A percentile compares a stretch with the other conserved stretches of the same genome.
phyloP scores from a whole-genome alignment of 2,329 filamentous ascomycete genomes.

The Lecanosticta acicola region DNA sequence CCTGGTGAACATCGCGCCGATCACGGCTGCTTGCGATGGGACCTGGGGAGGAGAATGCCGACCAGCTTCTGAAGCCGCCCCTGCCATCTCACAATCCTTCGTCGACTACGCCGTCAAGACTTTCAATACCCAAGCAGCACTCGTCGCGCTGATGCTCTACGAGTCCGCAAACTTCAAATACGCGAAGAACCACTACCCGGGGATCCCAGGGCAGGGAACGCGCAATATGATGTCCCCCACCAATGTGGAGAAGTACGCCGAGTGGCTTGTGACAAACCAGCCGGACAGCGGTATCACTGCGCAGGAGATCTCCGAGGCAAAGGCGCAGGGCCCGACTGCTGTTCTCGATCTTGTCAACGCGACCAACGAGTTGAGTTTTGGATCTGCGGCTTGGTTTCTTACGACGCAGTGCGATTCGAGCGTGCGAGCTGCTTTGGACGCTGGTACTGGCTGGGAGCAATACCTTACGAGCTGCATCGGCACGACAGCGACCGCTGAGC shows the following conservation, averaged over 20 bases:
- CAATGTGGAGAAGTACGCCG: conserved; percentile 54
- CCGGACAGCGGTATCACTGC: conserved; percentile 21
- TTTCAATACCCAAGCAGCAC: conserved; percentile 59
- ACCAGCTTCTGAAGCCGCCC: conserved; percentile 57
- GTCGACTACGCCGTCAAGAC: conserved; percentile 50
- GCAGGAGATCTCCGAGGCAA: conserved; percentile 27
- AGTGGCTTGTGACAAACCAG: conserved; percentile 36
- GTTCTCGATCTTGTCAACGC: conserved; percentile 49
- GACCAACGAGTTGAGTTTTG: conserved; percentile 49
- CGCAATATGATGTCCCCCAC: conserved; percentile 58
- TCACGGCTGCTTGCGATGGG: conserved; percentile 31
- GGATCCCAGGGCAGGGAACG: conserved; percentile 65
- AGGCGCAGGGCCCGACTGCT: conserved; percentile 36
- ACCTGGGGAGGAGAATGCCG: conserved; percentile 55
- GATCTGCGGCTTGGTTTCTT: conserved; percentile 57
- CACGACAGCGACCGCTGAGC: conserved; percentile 43
- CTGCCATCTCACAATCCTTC: conserved; percentile 54
- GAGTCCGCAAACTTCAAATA: conserved; percentile 65
- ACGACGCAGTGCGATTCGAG: conserved; percentile 47
- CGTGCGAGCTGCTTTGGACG: conserved; percentile 42
- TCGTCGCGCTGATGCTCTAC: conserved; percentile 65
- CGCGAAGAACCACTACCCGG: conserved; percentile 59
- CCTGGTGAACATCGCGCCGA: too few species aligned
- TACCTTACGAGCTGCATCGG: conserved; percentile 53
- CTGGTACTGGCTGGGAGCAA: conserved; percentile 48